Conservation (phyloP, 1,284 basidiomycete genomes). For the Naganishia liquefaciens region DNA sequence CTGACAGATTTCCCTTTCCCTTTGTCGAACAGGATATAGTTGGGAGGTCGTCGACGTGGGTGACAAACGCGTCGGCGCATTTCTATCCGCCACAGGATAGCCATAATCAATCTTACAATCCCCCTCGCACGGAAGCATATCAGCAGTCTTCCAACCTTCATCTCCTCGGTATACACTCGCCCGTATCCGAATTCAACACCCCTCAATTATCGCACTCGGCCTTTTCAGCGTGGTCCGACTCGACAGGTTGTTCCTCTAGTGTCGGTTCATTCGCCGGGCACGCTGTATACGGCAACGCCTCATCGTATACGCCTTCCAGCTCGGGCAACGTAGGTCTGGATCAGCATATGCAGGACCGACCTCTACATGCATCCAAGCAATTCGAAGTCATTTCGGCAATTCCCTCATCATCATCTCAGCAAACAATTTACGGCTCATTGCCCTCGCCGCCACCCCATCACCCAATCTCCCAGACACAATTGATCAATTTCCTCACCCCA, state of each 20-base stretch:
- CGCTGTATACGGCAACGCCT: constrained; percentile 35
- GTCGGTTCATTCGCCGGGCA: constrained; percentile 37
- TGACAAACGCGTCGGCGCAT: constrained; percentile 50
- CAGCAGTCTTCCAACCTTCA: constrained; percentile 19
- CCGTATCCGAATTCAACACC: constrained; percentile 31
- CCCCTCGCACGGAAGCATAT: neutral
- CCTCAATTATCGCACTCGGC: constrained; percentile 29
- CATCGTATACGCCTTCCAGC: constrained; percentile 13
- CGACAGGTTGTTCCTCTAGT: constrained; percentile 14
- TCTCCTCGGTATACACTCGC: constrained; percentile 17
- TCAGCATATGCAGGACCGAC: constrained; percentile 19
- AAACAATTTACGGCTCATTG: constrained; percentile 13
- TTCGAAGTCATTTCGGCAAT: constrained; percentile 34
- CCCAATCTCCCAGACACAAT: constrained; percentile 30
- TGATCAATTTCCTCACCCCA: constrained; percentile 44
- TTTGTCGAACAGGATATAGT: constrained; percentile 36
- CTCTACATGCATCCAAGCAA: constrained; percentile 11
- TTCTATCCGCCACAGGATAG: constrained; percentile 39
- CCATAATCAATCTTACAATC: constrained; percentile 3
- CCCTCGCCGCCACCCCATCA: constrained; percentile 10
- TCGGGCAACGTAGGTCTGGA: constrained; percentile 5
- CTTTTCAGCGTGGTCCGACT: constrained; percentile 28
- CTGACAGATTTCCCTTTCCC: neutral
- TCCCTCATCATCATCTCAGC: constrained; percentile 23
- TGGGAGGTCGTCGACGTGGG: constrained; percentile 47